phyloP scores from a whole-genome alignment of 2,329 filamentous ascomycete species.

The Xylariaceae sp. region DNA sequence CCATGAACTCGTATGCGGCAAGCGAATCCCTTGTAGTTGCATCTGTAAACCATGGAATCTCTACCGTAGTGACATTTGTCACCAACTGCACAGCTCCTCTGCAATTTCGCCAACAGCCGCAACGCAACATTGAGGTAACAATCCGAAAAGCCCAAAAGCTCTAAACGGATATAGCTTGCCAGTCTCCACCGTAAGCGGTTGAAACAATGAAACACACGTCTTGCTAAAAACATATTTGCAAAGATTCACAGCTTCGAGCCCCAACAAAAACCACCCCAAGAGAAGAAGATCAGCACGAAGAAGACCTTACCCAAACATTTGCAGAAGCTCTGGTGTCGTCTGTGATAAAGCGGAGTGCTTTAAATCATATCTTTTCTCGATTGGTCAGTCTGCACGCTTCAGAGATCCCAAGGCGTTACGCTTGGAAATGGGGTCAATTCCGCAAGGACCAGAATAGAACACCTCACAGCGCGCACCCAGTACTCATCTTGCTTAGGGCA shows the following conservation, averaged over 20 bases:
- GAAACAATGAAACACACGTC: constrained; percentile 25
- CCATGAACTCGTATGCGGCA: too few species aligned
- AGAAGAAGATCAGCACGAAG: constrained; percentile 5
- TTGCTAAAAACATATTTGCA: neutral
- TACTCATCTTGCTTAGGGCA: neutral
- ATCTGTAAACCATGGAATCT: constrained; percentile 19
- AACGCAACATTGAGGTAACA: constrained; percentile 29
- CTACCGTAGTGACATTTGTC: constrained; percentile 32
- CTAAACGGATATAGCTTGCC: constrained; percentile 22
- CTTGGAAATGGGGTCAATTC: neutral
- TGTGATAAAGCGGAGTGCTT: too few species aligned
- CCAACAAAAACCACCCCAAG: neutral
- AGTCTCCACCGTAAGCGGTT: constrained; percentile 27
- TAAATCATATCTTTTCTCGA: constrained; percentile 13
- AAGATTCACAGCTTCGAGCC: constrained; percentile 8
- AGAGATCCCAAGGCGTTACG: constrained; percentile 1
- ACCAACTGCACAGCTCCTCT: constrained; percentile 34
- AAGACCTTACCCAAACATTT: constrained; percentile 17
- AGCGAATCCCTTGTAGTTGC: constrained; percentile 22
- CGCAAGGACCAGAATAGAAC: neutral
- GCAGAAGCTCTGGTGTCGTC: constrained; percentile 3
- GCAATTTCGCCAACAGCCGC: constrained; percentile 31
- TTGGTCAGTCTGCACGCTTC: constrained; percentile 4
- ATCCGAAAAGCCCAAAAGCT: constrained; percentile 18
- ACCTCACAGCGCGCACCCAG: neutral